Base-by-base conservation (phyloP, 495 filamentous ascomycete genomes). In the Hypoxylon subgilvum region DNA sequence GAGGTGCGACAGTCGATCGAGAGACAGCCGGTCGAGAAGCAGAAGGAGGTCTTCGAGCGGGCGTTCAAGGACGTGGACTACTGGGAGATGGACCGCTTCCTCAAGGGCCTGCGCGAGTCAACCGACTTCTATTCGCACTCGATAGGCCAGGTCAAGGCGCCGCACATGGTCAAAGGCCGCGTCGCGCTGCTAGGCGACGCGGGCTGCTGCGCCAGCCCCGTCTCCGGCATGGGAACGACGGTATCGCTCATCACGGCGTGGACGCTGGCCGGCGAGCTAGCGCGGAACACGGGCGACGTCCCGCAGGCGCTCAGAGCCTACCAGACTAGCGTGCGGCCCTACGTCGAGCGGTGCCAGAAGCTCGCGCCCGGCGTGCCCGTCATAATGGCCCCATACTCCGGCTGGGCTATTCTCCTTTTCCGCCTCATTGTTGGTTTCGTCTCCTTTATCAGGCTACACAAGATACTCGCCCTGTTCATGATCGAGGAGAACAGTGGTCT, bases 131-230 rank as follows among this genome's bases (percentile, higher is more conserved):
- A 70, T 51, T 57, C 65, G 12, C 65, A 56, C 34, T 78, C 77
- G 34, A 53, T 76, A n/a, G 70, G 72, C 1, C 79, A 82, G 62
- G 71, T 84, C 27, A 70, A 69, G 41, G 19, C 76, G 57, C 54
- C 52, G 2, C 25, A 10, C 12, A 75, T 70, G 66, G 75, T 65
- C 8, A 32, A 52, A 1, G 75, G 76, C 1, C 76, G 78, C 7
- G 63, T 82, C 10, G 74, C 70, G 0, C 61, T 83, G 1, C 18
- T 84, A 1, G 82, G 82, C 3, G 82, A 85, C 58, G 74, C 82
- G 3, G 81, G 62, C 0, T 79, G 79, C 52, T 78, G 77, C 46
- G 77, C 80, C 0, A 66, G 67, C 1, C 63, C 74, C 0, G 62
- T 76, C 4, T 76, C 75, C 1, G 80, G 82, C 3, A 72, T 81